These are phyloP conservation scores for Rhizoclosmatium globosum DNA, from an alignment of 192 early-diverging fungal species.

Conservation along the genomic window DNA sequence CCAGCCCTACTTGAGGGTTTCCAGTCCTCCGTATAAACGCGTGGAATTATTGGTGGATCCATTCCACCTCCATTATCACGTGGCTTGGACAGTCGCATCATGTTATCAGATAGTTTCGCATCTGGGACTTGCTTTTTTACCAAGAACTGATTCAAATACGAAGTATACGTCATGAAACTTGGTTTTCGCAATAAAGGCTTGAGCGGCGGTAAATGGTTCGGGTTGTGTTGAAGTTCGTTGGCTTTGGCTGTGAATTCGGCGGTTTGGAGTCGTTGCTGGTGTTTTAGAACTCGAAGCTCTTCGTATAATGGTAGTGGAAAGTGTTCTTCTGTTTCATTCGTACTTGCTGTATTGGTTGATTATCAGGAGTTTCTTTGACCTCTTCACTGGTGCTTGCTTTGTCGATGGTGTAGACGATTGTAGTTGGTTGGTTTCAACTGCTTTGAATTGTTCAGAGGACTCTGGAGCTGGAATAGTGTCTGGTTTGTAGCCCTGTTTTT, in stretches of 20 bases:
- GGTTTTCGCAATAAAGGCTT: neutral
- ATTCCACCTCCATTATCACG: neutral
- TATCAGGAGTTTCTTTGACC: neutral
- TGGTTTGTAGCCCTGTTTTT: neutral
- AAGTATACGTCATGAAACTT: neutral
- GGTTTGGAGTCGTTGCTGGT: neutral
- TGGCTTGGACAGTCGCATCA: slow-evolving; percentile 1
- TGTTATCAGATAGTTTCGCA: neutral
- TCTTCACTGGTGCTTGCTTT: neutral
- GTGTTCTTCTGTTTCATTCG: neutral
- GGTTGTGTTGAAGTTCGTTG: too few species aligned
- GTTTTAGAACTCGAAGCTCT: neutral
- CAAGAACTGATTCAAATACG: slow-evolving; percentile 11
- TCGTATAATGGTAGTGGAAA: neutral
- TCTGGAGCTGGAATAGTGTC: neutral
- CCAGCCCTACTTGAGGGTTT: neutral
- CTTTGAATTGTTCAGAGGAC: too few species aligned
- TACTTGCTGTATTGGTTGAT: neutral
- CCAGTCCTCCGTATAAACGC: slow-evolving; percentile 9
- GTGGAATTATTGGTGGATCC: neutral
- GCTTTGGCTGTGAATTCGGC: neutral
- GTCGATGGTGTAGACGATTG: neutral
- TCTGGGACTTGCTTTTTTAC: neutral
- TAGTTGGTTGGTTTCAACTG: too few species aligned
- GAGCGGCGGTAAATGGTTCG: neutral